Evolutionary conservation across 2,329 filamentous ascomycete species (phyloP), one percentile per base, ranked within the genome.

Genomic region (Xylaria arbuscula): DNA sequence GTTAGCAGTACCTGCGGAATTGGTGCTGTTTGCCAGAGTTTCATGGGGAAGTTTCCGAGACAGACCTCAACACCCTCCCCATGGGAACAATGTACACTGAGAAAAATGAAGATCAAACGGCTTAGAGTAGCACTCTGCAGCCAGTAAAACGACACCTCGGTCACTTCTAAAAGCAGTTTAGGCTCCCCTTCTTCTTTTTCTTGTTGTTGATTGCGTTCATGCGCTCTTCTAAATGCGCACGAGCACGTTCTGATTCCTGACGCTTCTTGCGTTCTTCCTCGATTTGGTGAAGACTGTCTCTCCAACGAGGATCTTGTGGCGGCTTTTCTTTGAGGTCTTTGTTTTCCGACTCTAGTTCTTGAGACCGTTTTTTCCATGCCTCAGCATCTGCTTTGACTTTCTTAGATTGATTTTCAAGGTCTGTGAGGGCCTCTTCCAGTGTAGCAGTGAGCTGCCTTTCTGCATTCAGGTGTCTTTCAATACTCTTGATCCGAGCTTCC

Each of bases 401-500:
- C 81, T 95, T 97, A 76, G 92, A 94, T 75, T 97, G 94, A 64
- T 89, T 89, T 82, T 99, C 96, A 45, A 99, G 88, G 76, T 99
- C 96, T 1, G 93, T 95, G 36, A 99, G 89, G 7, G 96, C 96
- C 81, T 98, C 95, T 80, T 99, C 96, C 47, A 99, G 87, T 1
- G 95, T 98, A 56, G 93, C 91, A 0, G 95, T 99, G 67, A 99
- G 90, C 80, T 98, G 95, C 79, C 97, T 97, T 85, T 99, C 96
- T 3, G 96, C 96, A 72, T 92, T 92, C 28, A 99, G 87, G 78
- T 98, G 94, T 84, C 98, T 98, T 85, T 99, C 95, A 71, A 99
- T 97, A 7, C 93, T 97, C 68, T 92, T 91, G 78, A 99, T 97
- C 71, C 94, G 94, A 51, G 93, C 92, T 79, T 99, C 96, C 79